Conservation (phyloP, 352 stramenopile genomes). For the Phytophthora cajani region DNA sequence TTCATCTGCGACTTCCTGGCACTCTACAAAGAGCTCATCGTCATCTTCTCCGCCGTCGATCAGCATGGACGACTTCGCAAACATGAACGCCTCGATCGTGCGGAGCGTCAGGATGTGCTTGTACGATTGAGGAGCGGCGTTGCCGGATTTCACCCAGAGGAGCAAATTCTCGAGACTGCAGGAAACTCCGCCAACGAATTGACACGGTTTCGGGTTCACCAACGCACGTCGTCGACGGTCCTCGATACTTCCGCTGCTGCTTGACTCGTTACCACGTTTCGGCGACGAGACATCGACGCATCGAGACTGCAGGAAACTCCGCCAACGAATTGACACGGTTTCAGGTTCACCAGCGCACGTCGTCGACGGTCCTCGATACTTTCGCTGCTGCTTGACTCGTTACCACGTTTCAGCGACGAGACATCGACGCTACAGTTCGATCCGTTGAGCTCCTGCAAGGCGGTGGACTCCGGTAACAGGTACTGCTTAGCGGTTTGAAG, state of each 20-base stretch:
- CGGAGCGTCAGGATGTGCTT: constrained; percentile 30
- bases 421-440: constrained; percentile 13
- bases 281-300: constrained; percentile 11
- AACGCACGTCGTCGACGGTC: constrained; percentile 21
- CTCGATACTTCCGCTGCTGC: constrained; percentile 16
- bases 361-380: constrained; percentile 17
- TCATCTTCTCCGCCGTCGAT: background rate
- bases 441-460: constrained; percentile 18
- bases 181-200: constrained; percentile 15
- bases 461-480: background rate
- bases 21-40: constrained; percentile 12
- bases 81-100: constrained; percentile 44
- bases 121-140: constrained; percentile 6
- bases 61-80: constrained; percentile 9
- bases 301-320: constrained; percentile 18
- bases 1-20: constrained; percentile 13
- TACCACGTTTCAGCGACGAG: background rate
- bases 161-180: constrained; percentile 22
- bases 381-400: constrained; percentile 9
- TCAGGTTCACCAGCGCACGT: constrained; percentile 26
- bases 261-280: background rate
- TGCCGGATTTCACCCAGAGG: constrained; percentile 16
- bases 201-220: constrained; percentile 21
- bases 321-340: constrained; percentile 19
- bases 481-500: constrained; percentile 4